Base-by-base conservation (phyloP, 169 alveolate genomes). In the Plasmodium malariae region DNA sequence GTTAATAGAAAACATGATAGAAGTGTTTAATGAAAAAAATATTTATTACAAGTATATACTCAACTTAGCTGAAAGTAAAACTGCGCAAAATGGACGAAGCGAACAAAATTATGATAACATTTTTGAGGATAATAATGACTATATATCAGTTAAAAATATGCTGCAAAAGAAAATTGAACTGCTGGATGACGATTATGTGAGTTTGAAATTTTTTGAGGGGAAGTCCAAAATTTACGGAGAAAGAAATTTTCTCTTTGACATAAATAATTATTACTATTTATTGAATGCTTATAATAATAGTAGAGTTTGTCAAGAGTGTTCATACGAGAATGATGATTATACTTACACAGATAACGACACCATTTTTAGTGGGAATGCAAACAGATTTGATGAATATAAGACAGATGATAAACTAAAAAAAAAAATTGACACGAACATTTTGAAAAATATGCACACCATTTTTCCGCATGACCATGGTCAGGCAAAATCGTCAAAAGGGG, bases 1-100 rank as follows among this genome's bases (percentile, higher is more conserved):
- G 36, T 32, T 89, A 5, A 67, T 88, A 45, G 87, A 89, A 55
- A 74, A 92, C 74, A 65, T 88, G 30, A 17, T 93, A 26, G 87
- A 91, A 17, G 14, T 65, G 14, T 36, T 93, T 17, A 34, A n/a
- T 9, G 72, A 54, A 59, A 65, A 40, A 30, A 49, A 43, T 26
- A 48, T 67, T 11, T 14, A 83, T 57, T 70, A 83, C 17, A 67
- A 54, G 19, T 83, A 83, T 83, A 21, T 83, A 0, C 45, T 83
- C 2, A 83, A 83, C 49, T 11, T 83, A 11, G 34, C 32, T 54
- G 83, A 65, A 14, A 1, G 5, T 0, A 21, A 37, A 3, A 11
- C 11, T 17, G 2, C 17, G 26, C 40, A 57, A 5, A 62, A 28
- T n/a, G 60, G 28, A 2, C 7, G 37, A 1, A 48, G 63, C n/a